These are phyloP conservation scores for Achaetomium macrosporum DNA, from an alignment of 2,329 filamentous ascomycete genomes.

Conservation along the genomic window DNA sequence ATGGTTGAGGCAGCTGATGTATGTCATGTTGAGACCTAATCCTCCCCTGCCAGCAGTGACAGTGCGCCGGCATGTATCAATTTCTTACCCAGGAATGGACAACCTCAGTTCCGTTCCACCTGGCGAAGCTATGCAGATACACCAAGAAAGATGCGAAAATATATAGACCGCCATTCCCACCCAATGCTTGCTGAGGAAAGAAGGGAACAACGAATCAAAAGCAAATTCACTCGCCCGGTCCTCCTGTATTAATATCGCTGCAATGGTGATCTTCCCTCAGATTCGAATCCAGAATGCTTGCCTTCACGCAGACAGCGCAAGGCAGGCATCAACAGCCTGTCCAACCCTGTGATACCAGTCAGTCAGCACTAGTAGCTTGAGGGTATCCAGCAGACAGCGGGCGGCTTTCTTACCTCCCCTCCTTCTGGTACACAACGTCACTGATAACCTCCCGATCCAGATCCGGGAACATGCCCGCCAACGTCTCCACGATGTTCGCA, in stretches of 20 bases:
- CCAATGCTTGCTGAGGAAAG: constrained; percentile 10
- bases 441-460: constrained; percentile 91
- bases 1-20: no score
- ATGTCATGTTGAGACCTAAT: no score
- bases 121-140: constrained; percentile 11
- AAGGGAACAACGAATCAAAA: neutral
- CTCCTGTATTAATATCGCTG: neutral
- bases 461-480: constrained; percentile 95
- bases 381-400: neutral
- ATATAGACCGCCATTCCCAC: constrained; percentile 5
- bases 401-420: constrained; percentile 65
- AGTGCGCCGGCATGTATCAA: neutral
- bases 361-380: neutral
- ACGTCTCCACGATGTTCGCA: constrained; percentile 83
- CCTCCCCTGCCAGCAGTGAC: no score
- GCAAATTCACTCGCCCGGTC: neutral
- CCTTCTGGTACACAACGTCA: constrained; percentile 92
- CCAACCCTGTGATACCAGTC: constrained; percentile 55
- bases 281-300: neutral
- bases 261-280: neutral
- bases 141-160: constrained; percentile 11
- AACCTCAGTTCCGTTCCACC: neutral
- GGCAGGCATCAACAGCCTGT: constrained; percentile 77
- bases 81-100: neutral
- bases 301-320: constrained; percentile 54